Base-by-base conservation (phyloP, 306 rosid species). In the Ziziphus jujuba region DNA sequence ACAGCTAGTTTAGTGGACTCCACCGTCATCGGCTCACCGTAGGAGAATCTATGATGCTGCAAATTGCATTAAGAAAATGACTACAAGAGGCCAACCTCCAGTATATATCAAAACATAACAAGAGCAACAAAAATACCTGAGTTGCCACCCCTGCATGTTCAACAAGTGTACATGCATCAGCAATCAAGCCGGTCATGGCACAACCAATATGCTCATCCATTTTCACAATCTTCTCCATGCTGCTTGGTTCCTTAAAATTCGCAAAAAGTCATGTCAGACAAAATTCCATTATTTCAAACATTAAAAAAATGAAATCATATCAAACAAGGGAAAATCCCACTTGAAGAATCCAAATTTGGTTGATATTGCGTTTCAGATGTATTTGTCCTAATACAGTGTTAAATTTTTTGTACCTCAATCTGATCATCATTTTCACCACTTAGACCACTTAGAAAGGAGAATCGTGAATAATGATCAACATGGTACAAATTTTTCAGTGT, bases 141-240 rank as follows among this genome's bases (percentile, higher is more conserved):
- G 97, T 93, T 78, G 90, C 97, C 61, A 93, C 97, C 9, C 97
- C n/a, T n/a, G n/a, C n/a, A n/a, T n/a, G n/a, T n/a, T 93, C 97
- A 86, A 93, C 99, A 58, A 93, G 99, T 34, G 97, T 93, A 63
- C 96, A 89, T 15, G 99, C 99, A 85, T 93, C 99, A 64, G 97
- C 99, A 90, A 93, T 90, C 78, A 93, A 73, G 69, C 96, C 99
- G 73, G 96, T 93, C 97, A 93, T 93, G 31, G 99, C 99, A 66
- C 99, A 90, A 52, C 99, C 99, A 9, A 93, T 81, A 65, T 93
- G 99, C 34, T 80, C 95, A 70, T 93, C 99, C 73, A 93, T 85
- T 82, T 93, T 97, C 99, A 93, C 90, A 52, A 93, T 90, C 74
- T 93, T 90, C 78, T 93, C 99, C 77, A 90, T 97, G 54, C 97